Base-by-base conservation (phyloP, 1,139 yeast species). In the Barnettozyma hawaiiensis region DNA sequence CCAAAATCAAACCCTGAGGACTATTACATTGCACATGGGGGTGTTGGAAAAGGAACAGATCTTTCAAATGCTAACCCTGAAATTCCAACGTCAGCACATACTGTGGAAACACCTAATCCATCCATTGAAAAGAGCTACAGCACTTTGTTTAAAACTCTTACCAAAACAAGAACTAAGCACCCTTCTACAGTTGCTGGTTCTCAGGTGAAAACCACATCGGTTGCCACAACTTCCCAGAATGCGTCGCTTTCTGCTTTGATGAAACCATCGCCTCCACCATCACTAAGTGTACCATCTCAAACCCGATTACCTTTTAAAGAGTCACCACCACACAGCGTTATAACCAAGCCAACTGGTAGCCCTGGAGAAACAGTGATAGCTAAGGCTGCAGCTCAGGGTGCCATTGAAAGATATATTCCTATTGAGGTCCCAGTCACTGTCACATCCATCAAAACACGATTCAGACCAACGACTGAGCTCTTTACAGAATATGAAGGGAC, bases 371-470 rank as follows among this genome's bases (percentile, higher is more conserved):
- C 20, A 15, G 14, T 31, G 8, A 15, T 19, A 2, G 12, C 19
- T 20, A 18, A 21, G n/a, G 24, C 26, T 7, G 18, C 24, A 9
- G 18, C 7, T 32, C 15, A 19, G 16, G 24, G 11, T 14, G 11
- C 6, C 24, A 21, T 5, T 28, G n/a, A 26, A 26, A 26, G 29
- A 8, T 18, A 33, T 37, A 26, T 41, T 4, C 26, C 46, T 10
- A 9, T 45, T 9, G 33, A 49, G 29, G 36, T 50, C 14, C 39
- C 52, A 14, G 26, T 37, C 3, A 44, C 59, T 9, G 31, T 37
- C 3, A 44, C 59, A 8, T 43, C 52, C 8, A 43, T 52, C 15
- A 44, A 48, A 37, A 50, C 46, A 3, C 43, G 52, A 5, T 43
- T 40, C 15, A 43, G 55, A 14, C 49, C 51, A 7, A 36, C 52